Evolutionary conservation across 345 rosid species (phyloP).

Genomic region (Aquilaria malaccensis): DNA sequence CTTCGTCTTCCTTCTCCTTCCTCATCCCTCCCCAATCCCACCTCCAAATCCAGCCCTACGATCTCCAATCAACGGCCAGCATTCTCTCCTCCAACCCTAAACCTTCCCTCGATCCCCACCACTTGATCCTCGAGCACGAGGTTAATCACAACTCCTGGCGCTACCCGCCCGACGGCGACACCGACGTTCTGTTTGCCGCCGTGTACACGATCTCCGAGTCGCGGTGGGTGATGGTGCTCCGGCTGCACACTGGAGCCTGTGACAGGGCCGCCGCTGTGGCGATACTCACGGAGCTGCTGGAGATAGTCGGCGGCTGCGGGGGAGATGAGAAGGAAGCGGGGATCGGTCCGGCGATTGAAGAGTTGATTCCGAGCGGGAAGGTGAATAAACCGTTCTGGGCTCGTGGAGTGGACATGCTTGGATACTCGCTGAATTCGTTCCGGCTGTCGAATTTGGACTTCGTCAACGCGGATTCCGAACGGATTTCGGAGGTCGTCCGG

Average conservation of each 20-base stretch:
- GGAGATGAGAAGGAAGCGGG: conserved; percentile 15
- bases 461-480: conserved; percentile 32
- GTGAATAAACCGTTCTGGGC: conserved; percentile 74
- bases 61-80: conserved; percentile 43
- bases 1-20: conserved; percentile 49
- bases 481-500: conserved; percentile 51
- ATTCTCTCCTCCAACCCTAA: conserved; percentile 20
- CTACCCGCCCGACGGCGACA: conserved; percentile 18
- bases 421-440: conserved; percentile 78
- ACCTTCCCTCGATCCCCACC: conserved; percentile 22
- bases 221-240: conserved; percentile 41
- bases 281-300: conserved; percentile 43
- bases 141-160: conserved; percentile 56
- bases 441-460: conserved; percentile 56
- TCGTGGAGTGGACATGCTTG: conserved; percentile 85
- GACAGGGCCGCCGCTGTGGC: conserved; percentile 69
- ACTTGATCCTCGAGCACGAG: conserved; percentile 63
- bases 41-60: conserved; percentile 38
- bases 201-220: conserved; percentile 38
- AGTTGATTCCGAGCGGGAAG: conserved; percentile 62
- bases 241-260: conserved; percentile 60
- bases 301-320: conserved; percentile 17
- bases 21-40: conserved; percentile 32
- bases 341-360: conserved; percentile 57
- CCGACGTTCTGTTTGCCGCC: conserved; percentile 39